Percentiles rank a stretch among this genome's conserved stretches.
Conservation (phyloP, 2,329 filamentous ascomycete species). For the Phialophora verrucosa region DNA sequence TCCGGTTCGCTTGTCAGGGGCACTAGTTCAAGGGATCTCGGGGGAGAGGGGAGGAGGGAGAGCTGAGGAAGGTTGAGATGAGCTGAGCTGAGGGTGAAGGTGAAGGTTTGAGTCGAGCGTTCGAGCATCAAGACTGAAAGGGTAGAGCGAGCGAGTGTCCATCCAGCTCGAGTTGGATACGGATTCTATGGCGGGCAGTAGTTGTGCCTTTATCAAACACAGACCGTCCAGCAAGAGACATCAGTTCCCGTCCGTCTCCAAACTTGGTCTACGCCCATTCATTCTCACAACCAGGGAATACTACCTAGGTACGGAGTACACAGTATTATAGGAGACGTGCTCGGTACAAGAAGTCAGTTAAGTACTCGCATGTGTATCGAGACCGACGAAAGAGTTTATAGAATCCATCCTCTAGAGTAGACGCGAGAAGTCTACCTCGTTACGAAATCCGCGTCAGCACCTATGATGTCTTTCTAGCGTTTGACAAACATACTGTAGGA, state of each 20-base stretch:
- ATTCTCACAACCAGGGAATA: neutral
- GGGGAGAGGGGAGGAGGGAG: constrained; percentile 18
- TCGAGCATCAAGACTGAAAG: neutral
- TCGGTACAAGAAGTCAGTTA: no score
- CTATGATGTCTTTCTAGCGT: no score
- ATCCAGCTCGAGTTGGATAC: neutral
- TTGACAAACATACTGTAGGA: no score
- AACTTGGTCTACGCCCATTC: neutral
- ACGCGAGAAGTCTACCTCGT: no score
- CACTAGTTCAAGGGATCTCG: constrained; percentile 5
- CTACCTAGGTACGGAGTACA: neutral
- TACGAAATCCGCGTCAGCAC: no score
- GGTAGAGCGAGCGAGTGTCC: neutral
- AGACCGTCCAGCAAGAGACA: neutral
- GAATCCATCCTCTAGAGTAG: no score
- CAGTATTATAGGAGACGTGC: no score
- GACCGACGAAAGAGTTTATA: no score
- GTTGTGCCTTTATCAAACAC: neutral
- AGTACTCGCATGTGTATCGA: no score
- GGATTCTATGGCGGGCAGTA: neutral
- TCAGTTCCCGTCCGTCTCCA: neutral
- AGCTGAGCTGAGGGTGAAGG: no score
- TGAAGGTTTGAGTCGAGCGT: neutral
- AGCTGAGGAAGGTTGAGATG: neutral
- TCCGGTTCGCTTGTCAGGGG: constrained; percentile 8